Evolutionary conservation across 2,329 filamentous ascomycete genomes (phyloP), one percentile per base, ranked within the genome.

Genomic region (Metarhizium guizhouense): DNA sequence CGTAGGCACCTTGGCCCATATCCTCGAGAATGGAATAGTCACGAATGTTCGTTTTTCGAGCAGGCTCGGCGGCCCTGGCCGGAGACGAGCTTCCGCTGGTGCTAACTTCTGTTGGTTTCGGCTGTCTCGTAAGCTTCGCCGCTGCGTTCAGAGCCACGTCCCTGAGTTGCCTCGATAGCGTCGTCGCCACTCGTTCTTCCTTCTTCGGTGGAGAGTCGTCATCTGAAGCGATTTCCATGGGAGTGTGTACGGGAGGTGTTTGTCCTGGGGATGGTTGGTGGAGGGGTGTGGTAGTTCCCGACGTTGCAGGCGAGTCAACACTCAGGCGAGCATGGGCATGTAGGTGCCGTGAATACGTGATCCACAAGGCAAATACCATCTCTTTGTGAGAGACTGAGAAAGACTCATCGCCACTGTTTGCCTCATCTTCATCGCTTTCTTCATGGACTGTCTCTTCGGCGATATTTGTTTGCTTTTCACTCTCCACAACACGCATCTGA

Each of bases 1-100:
- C 94, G 68, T 99, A 99, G 1, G 94, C 94, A 45, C 94, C 94
- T 72, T 96, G 91, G 4, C 94, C 94, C 93, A 99, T 97, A 58
- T 99, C 94, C 72, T 99, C 94, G 13, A 99, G 76, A 58, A 99
- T 93, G 47, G 86, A 80, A 69, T 96, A 99, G 68, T 96, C 91
- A 54, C 87, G 79, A 60, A 99, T 97, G 0, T 83, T 85, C 71
- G 94, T 94, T 74, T 95, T 96, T 62, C 76, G 67, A 30, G 68
- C 59, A 13, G 74, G 64, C 51, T 74, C 68, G 14, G 66, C 62
- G 8, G 65, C 67, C 62, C 76, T 58, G 60, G 74, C 63, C 1
- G 64, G 65, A 4, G 72, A 57, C 11, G 69, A 58, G 55, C 68
- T 67, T 43, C 72, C 72, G 51, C 56, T 58, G 32, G 66, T 58